Evolutionary conservation across 1,284 basidiomycete species (phyloP).

Genomic region (Leccinum fuscescens): DNA sequence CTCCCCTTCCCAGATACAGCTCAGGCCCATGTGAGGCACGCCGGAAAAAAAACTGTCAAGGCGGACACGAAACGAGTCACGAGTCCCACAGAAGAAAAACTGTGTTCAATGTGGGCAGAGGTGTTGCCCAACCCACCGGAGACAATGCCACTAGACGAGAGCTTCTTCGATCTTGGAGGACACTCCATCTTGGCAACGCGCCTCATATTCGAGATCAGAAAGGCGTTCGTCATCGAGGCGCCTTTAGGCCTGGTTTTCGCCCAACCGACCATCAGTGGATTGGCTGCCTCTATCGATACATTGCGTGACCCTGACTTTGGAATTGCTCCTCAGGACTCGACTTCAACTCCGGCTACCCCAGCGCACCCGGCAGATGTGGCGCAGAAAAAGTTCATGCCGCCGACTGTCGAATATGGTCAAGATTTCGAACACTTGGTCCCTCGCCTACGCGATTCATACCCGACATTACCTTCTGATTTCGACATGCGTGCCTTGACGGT

Average conservation of each 20-base stretch:
- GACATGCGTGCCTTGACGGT: constrained; percentile 63
- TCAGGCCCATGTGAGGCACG: constrained; percentile 51
- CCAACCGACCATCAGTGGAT: constrained; percentile 81
- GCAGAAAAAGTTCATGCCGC: constrained; percentile 19
- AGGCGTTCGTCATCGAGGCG: constrained; percentile 87
- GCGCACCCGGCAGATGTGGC: constrained; percentile 19
- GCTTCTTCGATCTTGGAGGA: constrained; percentile 98
- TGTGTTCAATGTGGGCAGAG: constrained; percentile 80
- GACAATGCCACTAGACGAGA: constrained; percentile 86
- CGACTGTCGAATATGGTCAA: constrained; percentile 66
- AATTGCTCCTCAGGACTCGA: constrained; percentile 47
- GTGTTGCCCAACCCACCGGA: constrained; percentile 83
- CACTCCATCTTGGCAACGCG: constrained; percentile 98
- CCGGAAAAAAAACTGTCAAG: constrained; percentile 33
- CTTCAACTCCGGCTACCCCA: constrained; percentile 21
- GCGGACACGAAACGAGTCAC: constrained; percentile 37
- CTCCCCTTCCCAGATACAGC: constrained; percentile 99
- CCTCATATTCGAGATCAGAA: constrained; percentile 95
- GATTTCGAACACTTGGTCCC: constrained; percentile 73
- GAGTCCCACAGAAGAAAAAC: constrained; percentile 75
- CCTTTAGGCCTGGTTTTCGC: constrained; percentile 94
- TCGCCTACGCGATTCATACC: constrained; percentile 62
- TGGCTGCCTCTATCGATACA: constrained; percentile 78
- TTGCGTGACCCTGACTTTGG: constrained; percentile 83
- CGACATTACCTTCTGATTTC: constrained; percentile 53